A percentile compares a stretch with the other conserved stretches of the same genome.
phyloP scores from a whole-genome alignment of 306 rosid species.

The Oemleria cerasiformis region DNA sequence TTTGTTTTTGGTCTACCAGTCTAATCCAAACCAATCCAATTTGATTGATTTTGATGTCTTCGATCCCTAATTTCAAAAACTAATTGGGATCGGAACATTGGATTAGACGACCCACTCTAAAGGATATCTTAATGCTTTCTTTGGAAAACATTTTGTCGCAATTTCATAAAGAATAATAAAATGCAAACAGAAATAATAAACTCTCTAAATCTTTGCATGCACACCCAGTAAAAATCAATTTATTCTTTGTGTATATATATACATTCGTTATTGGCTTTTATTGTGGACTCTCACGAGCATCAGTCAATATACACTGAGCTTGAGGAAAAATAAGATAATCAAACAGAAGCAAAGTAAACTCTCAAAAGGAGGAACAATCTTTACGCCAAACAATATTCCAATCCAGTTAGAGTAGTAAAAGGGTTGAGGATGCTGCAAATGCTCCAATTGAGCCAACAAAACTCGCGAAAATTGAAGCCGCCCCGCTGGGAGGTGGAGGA shows the following conservation, averaged over 20 bases:
- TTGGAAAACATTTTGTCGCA: too few species aligned
- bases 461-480: constrained; percentile 47
- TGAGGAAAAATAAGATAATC: constrained; percentile 20
- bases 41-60: not conserved
- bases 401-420: constrained; percentile 36
- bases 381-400: constrained; percentile 18
- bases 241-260: constrained; percentile 30
- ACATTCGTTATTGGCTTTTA: constrained; percentile 21
- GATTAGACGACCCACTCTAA: not conserved
- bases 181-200: too few species aligned
- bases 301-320: constrained; percentile 21
- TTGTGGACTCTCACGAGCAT: constrained; percentile 22
- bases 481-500: constrained; percentile 53
- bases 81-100: not conserved
- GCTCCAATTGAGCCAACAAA: constrained; percentile 59
- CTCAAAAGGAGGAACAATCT: constrained; percentile 2
- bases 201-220: not conserved
- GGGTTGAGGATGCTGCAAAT: constrained; percentile 50
- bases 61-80: too few species aligned
- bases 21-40: not conserved
- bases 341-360: not conserved
- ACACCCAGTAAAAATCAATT: constrained; percentile 28
- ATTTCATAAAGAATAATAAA: too few species aligned
- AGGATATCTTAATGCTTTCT: not conserved
- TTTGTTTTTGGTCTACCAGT: too few species aligned